Conservation (phyloP, 495 filamentous ascomycete species). For the Penicillium cinerascens region DNA sequence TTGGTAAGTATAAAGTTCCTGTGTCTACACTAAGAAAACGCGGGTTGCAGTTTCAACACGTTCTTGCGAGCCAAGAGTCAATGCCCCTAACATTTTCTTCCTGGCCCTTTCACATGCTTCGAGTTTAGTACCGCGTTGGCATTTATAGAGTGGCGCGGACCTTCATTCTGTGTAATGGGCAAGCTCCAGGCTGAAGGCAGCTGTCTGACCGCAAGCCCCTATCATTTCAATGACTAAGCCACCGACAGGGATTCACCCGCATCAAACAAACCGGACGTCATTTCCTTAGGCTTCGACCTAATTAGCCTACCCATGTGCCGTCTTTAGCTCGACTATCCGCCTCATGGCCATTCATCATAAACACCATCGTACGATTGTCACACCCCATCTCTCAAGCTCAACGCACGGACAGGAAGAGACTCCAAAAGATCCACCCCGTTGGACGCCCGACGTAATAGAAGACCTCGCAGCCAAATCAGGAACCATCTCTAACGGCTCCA, state of each 20-base stretch:
- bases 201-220: background rate
- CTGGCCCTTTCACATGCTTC: constrained; percentile 7
- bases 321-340: background rate
- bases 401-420: background rate
- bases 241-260: constrained; percentile 5
- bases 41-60: background rate
- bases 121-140: background rate
- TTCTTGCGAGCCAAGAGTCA: background rate
- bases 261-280: background rate
- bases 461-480: background rate
- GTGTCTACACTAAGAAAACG: background rate
- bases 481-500: background rate
- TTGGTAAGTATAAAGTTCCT: constrained; percentile 6
- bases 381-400: background rate
- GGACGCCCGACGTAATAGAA: background rate
- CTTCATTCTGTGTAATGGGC: background rate
- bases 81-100: background rate
- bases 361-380: background rate
- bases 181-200: background rate
- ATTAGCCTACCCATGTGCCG: background rate
- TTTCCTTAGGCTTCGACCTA: background rate
- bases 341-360: background rate
- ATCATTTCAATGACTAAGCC: constrained; percentile 5
- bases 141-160: background rate
- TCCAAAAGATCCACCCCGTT: background rate